phyloP scores from a whole-genome alignment of 345 rosid genomes.

The Moricandia moricandioides region DNA sequence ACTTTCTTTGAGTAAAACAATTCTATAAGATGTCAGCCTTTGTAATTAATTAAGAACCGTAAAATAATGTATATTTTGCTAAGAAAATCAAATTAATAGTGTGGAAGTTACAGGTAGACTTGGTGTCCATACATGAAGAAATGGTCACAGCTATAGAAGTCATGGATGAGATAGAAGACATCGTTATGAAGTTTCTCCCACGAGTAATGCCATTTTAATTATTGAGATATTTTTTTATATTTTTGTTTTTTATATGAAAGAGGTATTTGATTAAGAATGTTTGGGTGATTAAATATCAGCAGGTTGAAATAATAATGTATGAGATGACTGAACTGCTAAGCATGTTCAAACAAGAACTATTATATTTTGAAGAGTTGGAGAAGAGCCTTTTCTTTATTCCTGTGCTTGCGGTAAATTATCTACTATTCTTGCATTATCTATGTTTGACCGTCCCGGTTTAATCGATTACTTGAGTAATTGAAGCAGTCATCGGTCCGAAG shows the following conservation, averaged over 20 bases:
- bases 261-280: background rate
- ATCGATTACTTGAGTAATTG: background rate
- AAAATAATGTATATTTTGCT: background rate
- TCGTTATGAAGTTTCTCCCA: slow-evolving; percentile 37
- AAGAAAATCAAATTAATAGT: background rate
- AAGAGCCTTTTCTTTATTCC: slow-evolving; percentile 25
- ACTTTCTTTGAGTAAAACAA: background rate
- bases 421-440: background rate
- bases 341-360: slow-evolving; percentile 45
- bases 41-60: background rate
- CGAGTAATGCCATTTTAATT: slow-evolving; percentile 38
- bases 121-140: slow-evolving; percentile 47
- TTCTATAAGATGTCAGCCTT: background rate
- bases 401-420: slow-evolving; percentile 36
- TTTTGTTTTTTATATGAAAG: background rate
- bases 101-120: slow-evolving; percentile 41
- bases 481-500: background rate
- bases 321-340: slow-evolving; percentile 52
- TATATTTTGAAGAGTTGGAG: slow-evolving; percentile 46
- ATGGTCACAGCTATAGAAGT: slow-evolving; percentile 48
- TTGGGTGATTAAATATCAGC: slow-evolving; percentile 20
- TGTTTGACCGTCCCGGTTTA: background rate
- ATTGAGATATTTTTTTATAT: background rate
- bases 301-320: slow-evolving; percentile 55
- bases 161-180: slow-evolving; percentile 48